Percentiles rank a stretch among this genome's conserved stretches.
Conservation (phyloP, 176 grass and related monocot species). For the Elymus sibiricus region DNA sequence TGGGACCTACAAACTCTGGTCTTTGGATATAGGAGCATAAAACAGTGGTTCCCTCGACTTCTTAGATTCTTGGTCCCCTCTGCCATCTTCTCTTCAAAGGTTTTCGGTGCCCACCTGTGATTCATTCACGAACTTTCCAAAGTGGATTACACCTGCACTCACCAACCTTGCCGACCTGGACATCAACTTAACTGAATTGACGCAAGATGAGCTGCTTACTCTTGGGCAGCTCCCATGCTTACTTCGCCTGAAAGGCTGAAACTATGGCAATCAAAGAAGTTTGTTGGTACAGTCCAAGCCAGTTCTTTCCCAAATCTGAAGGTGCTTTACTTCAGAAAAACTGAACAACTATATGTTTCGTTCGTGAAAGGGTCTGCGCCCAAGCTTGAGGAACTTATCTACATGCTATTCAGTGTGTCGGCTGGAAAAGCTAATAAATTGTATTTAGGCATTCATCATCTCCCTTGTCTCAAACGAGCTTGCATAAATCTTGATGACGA, state of each 20-base stretch:
- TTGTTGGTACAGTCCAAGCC: too few species aligned
- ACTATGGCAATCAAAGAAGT: too few species aligned
- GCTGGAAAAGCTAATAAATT: background rate
- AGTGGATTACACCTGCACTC: background rate
- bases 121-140: too few species aligned
- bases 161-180: too few species aligned
- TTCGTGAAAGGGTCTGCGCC: background rate
- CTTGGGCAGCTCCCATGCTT: too few species aligned
- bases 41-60: background rate
- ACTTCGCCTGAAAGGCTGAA: too few species aligned
- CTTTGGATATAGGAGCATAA: too few species aligned
- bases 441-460: background rate
- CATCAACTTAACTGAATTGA: too few species aligned
- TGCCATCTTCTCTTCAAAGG: too few species aligned
- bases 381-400: background rate
- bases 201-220: too few species aligned
- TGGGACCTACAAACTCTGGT: too few species aligned
- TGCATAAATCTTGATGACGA: rapidly evolving
- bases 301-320: too few species aligned
- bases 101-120: rapidly evolving
- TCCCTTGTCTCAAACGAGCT: background rate
- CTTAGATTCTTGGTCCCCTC: background rate
- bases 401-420: background rate
- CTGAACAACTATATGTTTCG: background rate
- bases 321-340: rapidly evolving